A percentile compares a stretch with the other conserved stretches of the same genome.
Evolutionary conservation across 139 green algal genomes (phyloP).

Genomic region (Volvox africanus): DNA sequence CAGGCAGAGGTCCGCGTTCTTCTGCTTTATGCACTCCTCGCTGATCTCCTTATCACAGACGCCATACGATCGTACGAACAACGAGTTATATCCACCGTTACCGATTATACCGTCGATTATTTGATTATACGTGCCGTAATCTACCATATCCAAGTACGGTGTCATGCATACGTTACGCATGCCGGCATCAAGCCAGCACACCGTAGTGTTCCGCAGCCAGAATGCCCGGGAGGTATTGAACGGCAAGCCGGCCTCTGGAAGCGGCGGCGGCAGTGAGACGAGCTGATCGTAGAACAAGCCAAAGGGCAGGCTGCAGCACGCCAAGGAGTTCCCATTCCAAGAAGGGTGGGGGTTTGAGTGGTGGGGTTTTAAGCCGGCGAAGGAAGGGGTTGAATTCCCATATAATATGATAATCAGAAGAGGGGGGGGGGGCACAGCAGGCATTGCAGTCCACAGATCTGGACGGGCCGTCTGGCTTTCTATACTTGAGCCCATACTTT

Average conservation of each 20-base stretch:
- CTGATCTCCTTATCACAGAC: slow-evolving; percentile 6
- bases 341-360: no score
- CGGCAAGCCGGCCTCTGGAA: neutral
- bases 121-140: slow-evolving; percentile 27
- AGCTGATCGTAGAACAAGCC: slow-evolving; percentile 4
- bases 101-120: neutral
- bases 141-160: slow-evolving; percentile 7
- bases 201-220: neutral
- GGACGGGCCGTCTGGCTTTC: no score
- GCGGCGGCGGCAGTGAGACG: neutral
- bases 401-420: no score
- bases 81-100: slow-evolving; percentile 43
- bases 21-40: neutral
- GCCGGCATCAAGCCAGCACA: neutral
- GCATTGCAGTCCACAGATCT: no score
- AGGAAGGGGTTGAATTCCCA: no score
- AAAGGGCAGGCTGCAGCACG: slow-evolving; percentile 21
- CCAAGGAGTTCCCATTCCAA: no score
- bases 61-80: slow-evolving; percentile 18
- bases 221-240: neutral
- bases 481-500: no score
- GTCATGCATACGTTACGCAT: neutral
- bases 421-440: no score
- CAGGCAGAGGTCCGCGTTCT: slow-evolving; percentile 20
- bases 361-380: no score